Percentiles rank a stretch among this genome's conserved stretches.
Evolutionary conservation across 768 basidiomycete species (phyloP).

Genomic region (Rhodotorula graminis): DNA sequence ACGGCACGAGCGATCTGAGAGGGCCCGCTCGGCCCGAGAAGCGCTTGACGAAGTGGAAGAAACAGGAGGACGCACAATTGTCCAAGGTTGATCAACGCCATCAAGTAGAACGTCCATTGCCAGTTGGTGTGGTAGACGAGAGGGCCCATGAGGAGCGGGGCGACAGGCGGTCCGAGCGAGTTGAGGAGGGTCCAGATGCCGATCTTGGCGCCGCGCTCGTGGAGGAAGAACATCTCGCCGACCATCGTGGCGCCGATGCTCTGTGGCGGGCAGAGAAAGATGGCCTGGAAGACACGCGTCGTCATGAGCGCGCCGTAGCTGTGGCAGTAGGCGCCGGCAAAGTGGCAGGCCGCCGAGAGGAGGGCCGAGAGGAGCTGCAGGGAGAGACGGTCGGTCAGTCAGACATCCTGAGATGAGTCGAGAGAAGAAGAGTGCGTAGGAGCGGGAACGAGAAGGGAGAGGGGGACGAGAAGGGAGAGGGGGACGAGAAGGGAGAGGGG

Average conservation of each 20-base stretch:
- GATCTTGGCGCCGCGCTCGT: conserved; percentile 28
- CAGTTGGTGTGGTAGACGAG: conserved; percentile 20
- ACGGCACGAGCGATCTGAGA: no score
- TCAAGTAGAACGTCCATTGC: conserved; percentile 26
- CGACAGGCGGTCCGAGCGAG: conserved; percentile 25
- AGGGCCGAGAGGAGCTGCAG: conserved; percentile 12
- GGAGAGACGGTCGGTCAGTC: no score
- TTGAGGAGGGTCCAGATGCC: conserved; percentile 35
- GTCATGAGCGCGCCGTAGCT: conserved; percentile 36
- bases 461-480: no score
- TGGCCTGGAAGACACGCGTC: conserved; percentile 29
- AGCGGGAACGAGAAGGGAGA: no score
- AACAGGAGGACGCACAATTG: conserved; percentile 17
- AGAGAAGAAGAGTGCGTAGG: no score
- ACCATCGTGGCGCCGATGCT: conserved; percentile 26
- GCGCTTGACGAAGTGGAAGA: no score
- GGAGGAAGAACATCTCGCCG: conserved; percentile 38
- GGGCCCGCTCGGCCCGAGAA: not conserved
- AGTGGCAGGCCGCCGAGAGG: conserved; percentile 13
- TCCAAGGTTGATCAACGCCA: conserved; percentile 22
- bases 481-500: no score
- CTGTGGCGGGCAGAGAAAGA: conserved; percentile 27
- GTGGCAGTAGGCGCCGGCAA: conserved; percentile 29
- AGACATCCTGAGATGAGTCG: no score
- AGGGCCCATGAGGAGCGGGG: conserved; percentile 4